Evolutionary conservation across 1,284 basidiomycete genomes (phyloP), one percentile per base, ranked within the genome.

Genomic region (Wolfiporia cocos): DNA sequence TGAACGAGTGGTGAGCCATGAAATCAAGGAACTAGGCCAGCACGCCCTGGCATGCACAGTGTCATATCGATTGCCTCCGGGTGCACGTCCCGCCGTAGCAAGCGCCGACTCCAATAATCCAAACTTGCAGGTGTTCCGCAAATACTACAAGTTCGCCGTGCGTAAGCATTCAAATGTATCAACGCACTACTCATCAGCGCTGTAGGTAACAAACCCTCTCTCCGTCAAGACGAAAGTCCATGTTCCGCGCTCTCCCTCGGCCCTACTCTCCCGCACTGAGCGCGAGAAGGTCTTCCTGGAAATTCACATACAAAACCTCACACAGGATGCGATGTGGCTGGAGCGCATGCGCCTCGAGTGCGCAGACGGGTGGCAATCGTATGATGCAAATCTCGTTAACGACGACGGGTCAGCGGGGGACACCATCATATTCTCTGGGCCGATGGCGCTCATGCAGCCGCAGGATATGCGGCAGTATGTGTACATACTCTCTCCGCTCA

Each of bases 181-280:
- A 28, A 28, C 9, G 26, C 26, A 35, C 29, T 4, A 9, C 15
- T 7, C 19, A 46, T 21, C 20, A 43, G 17, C 18, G 9, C 19
- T 23, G 17, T 26, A 55, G 54, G 54, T 55, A 7, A 86, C 82
- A 10, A 91, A 92, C 51, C 91, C 90, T 1, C 66, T 94, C 5
- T 87, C 87, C 1, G 91, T 93, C 48, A 92, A 92, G 65, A 92
- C 90, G 9, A 91, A 92, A 61, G 87, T 92, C 0, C 86, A 93
- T 56, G 58, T 69, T 1, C 75, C 86, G 0, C 77, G 74, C 35
- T 82, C 86, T 1, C 82, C 89, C 1, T 77, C 83, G 19, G 82
- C 87, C 1, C 49, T 79, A 4, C 65, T 90, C 11, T 73, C 76
- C 5, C 63, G 71, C 3, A 37, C 55, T 3, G 81, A 87, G 52